These are phyloP conservation scores for Naganishia antarctica DNA, from an alignment of 768 basidiomycete species.

Conservation along the genomic window DNA sequence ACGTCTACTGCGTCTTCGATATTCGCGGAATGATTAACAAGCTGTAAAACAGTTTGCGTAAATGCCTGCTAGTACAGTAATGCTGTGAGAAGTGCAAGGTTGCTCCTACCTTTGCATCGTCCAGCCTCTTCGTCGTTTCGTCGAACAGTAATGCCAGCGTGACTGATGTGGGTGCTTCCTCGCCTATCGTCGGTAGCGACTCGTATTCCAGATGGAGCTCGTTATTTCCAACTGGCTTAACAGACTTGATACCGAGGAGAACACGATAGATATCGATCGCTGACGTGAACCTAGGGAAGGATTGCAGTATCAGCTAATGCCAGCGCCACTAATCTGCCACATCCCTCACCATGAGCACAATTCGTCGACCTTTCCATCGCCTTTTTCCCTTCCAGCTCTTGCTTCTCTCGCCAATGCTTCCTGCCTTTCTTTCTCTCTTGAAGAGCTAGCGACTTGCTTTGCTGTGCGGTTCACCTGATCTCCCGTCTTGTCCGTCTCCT, in stretches of 20 bases:
- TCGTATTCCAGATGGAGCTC: conserved; percentile 67
- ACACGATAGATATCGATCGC: conserved; percentile 64
- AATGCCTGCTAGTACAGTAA: too few relatives aligned
- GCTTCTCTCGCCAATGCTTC: conserved; percentile 67
- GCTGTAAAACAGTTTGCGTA: conserved; percentile 21
- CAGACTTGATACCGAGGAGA: conserved; percentile 60
- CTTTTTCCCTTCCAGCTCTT: conserved; percentile 59
- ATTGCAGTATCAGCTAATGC: background rate
- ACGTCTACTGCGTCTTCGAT: conserved; percentile 38
- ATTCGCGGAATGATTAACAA: conserved; percentile 37
- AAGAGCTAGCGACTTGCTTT: conserved; percentile 48
- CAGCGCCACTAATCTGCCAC: conserved; percentile 35
- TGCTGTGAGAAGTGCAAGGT: background rate
- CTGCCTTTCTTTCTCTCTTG: conserved; percentile 53
- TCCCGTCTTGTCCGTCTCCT: conserved; percentile 54
- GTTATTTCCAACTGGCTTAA: conserved; percentile 64
- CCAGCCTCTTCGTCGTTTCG: conserved; percentile 33
- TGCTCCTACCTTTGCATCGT: conserved; percentile 38
- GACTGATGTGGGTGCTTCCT: conserved; percentile 12
- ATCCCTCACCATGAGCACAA: conserved; percentile 53
- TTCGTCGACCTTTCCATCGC: conserved; percentile 46
- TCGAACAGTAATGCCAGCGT: conserved; percentile 38
- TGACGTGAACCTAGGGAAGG: conserved; percentile 61
- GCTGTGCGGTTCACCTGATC: conserved; percentile 50
- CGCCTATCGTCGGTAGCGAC: background rate